A percentile compares a stretch with the other conserved stretches of the same genome.
Conservation (phyloP, 352 stramenopile species). For the Discostella stelligera region DNA sequence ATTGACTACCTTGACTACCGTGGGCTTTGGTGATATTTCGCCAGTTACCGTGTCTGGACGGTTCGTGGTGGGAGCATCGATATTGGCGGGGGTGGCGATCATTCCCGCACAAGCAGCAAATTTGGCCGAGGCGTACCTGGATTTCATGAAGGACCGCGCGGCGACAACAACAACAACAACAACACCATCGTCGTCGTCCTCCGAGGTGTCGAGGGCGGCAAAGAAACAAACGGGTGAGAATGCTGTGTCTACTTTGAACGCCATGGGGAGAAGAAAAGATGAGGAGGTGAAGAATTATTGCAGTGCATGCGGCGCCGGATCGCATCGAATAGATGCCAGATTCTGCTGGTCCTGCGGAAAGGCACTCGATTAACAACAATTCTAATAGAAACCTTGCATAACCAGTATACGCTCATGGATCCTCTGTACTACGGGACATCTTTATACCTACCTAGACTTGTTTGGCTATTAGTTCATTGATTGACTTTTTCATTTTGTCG, state of each 20-base stretch:
- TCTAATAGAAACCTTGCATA: too few species aligned
- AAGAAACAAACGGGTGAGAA: neutral
- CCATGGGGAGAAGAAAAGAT: neutral
- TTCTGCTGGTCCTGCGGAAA: constrained; percentile 53
- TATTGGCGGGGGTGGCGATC: constrained; percentile 72
- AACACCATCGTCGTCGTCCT: constrained; percentile 1
- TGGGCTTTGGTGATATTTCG: constrained; percentile 80
- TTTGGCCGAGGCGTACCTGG: constrained; percentile 70
- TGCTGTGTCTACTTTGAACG: neutral
- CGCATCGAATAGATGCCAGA: constrained; percentile 38
- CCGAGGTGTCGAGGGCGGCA: neutral
- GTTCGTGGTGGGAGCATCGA: constrained; percentile 69
- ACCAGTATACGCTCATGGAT: neutral
- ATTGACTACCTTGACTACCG: constrained; percentile 78
- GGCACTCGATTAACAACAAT: neutral
- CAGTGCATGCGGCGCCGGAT: constrained; percentile 23
- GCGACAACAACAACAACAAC: neutral
- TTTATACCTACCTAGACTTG: neutral
- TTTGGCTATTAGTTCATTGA: neutral
- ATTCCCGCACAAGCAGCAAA: constrained; percentile 71
- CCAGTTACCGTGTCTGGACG: constrained; percentile 69
- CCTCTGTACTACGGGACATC: neutral
- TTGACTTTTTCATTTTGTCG: neutral
- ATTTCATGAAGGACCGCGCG: constrained; percentile 52
- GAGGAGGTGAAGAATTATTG: neutral